Evolutionary conservation across 805 yeast genomes (phyloP).

Genomic region (Isabelozyma gotoi): DNA sequence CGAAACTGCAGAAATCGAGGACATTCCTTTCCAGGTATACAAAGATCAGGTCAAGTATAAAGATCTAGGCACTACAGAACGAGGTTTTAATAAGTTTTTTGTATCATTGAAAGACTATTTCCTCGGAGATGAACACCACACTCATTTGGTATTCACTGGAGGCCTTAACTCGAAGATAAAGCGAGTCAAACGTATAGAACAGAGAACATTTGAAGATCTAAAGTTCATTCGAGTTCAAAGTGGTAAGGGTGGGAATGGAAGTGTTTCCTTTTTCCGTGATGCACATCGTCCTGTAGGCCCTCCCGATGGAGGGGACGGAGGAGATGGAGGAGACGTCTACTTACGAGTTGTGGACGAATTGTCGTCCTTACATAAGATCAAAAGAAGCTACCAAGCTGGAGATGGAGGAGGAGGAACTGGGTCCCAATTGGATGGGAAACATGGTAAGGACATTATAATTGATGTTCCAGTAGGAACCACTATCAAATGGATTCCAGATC

Average conservation of each 20-base stretch:
- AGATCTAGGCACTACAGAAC: conserved; percentile 17
- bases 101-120: conserved; percentile 38
- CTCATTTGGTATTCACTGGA: conserved; percentile 37
- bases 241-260: conserved; percentile 90
- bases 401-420: conserved; percentile 72
- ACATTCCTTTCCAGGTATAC: not conserved
- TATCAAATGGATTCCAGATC: conserved; percentile 82
- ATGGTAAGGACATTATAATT: conserved; percentile 75
- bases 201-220: conserved; percentile 53
- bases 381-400: conserved; percentile 66
- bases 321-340: conserved; percentile 84
- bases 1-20: not conserved
- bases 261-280: conserved; percentile 82
- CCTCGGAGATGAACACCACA: conserved; percentile 39
- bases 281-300: conserved; percentile 87
- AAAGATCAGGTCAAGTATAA: conserved; percentile 10
- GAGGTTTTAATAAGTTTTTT: conserved; percentile 11
- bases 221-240: conserved; percentile 64
- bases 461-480: conserved; percentile 93
- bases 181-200: conserved; percentile 35
- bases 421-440: conserved; percentile 81
- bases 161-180: conserved; percentile 20
- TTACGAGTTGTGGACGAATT: conserved; percentile 76
- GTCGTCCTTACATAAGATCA: conserved; percentile 68
- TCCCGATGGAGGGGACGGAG: conserved; percentile 99